Evolutionary conservation across 371 early-diverging fungal genomes (phyloP).

Genomic region (Parasitella parasitica): DNA sequence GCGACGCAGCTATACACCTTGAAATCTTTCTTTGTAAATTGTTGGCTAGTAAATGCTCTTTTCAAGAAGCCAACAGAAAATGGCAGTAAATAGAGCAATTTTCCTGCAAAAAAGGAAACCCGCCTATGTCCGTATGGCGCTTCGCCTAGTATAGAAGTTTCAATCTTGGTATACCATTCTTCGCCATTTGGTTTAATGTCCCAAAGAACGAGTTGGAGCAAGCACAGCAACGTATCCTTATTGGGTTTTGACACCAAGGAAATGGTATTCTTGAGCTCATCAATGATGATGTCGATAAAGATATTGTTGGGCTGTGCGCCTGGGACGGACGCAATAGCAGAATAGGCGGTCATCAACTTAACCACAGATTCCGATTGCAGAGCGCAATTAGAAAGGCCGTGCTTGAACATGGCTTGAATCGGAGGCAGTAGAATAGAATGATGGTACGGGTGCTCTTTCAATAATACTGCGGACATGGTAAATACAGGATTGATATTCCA

Average conservation of each 20-base stretch:
- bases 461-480: slow-evolving; percentile 48
- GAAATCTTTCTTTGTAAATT: slow-evolving; percentile 53
- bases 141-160: slow-evolving; percentile 24
- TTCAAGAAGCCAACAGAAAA: slow-evolving; percentile 38
- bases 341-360: slow-evolving; percentile 43
- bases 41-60: slow-evolving; percentile 30
- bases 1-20: slow-evolving; percentile 39
- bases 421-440: slow-evolving; percentile 37
- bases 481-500: slow-evolving; percentile 58
- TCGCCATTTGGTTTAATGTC: slow-evolving; percentile 30
- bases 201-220: slow-evolving; percentile 49
- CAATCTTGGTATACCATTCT: slow-evolving; percentile 41
- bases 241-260: slow-evolving; percentile 22
- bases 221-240: slow-evolving; percentile 42
- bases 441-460: slow-evolving; percentile 51
- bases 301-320: slow-evolving; percentile 31
- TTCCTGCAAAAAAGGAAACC: slow-evolving; percentile 35
- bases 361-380: slow-evolving; percentile 38
- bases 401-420: slow-evolving; percentile 41
- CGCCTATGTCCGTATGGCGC: slow-evolving; percentile 10
- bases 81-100: slow-evolving; percentile 26
- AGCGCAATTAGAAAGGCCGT: slow-evolving; percentile 42
- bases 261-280: slow-evolving; percentile 39
- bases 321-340: slow-evolving; percentile 28
- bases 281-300: slow-evolving; percentile 46